Conservation (phyloP, 306 rosid species). For the Pterocarpus santalinus region DNA sequence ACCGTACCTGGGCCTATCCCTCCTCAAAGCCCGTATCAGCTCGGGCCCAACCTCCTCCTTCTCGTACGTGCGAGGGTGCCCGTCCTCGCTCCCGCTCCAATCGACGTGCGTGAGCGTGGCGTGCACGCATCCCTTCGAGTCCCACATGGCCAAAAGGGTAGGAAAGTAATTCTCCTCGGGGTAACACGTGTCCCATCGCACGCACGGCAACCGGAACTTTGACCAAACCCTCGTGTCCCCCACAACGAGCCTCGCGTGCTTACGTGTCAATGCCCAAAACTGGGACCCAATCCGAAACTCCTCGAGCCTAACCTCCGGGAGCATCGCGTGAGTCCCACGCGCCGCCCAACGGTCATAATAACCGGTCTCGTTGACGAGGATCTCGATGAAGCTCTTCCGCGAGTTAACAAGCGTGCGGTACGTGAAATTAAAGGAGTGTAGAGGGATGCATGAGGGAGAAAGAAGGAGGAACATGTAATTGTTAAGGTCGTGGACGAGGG, state of each 20-base stretch:
- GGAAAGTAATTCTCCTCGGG: slow-evolving; percentile 84
- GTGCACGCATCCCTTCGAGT: slow-evolving; percentile 59
- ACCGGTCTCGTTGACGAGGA: slow-evolving; percentile 52
- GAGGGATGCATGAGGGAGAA: slow-evolving; percentile 71
- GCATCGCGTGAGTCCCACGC: slow-evolving; percentile 70
- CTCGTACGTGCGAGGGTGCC: slow-evolving; percentile 72
- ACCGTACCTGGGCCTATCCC: slow-evolving; percentile 65
- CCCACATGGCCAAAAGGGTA: slow-evolving; percentile 71
- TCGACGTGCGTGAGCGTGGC: slow-evolving; percentile 87
- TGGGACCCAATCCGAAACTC: slow-evolving; percentile 79
- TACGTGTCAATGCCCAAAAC: slow-evolving; percentile 77
- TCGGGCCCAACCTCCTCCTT: slow-evolving; percentile 55
- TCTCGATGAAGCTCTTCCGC: slow-evolving; percentile 74
- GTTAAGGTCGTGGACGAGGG: slow-evolving; percentile 62
- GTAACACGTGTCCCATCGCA: slow-evolving; percentile 60
- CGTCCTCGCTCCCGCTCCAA: slow-evolving; percentile 61
- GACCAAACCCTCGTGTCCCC: slow-evolving; percentile 58
- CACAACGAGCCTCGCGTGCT: slow-evolving; percentile 69
- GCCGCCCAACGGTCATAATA: slow-evolving; percentile 71
- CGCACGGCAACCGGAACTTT: slow-evolving; percentile 67
- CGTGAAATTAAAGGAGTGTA: slow-evolving; percentile 73
- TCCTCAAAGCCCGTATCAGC: slow-evolving; percentile 49
- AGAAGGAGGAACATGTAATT: slow-evolving; percentile 71
- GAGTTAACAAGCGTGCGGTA: slow-evolving; percentile 51
- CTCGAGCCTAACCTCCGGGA: slow-evolving; percentile 65